Evolutionary conservation across 2,329 filamentous ascomycete genomes (phyloP), one percentile per base, ranked within the genome.

Genomic region (Exophiala sideris): DNA sequence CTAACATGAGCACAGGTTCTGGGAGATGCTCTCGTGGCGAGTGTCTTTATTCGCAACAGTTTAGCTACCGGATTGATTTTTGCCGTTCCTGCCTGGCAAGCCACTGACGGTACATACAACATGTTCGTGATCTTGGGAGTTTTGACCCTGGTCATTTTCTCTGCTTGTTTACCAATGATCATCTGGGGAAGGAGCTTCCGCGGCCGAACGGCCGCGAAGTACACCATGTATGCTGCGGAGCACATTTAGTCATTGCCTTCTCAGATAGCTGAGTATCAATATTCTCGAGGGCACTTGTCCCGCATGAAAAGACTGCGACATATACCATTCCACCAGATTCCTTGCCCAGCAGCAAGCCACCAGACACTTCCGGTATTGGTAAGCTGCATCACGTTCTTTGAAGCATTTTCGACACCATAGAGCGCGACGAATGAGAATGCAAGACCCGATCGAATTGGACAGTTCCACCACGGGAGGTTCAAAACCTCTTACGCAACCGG

Each of bases 21-120:
- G 38, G 75, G 71, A 4, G 76, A 79, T 52, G 70, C 75, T 0
- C 63, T 79, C 5, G 73, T 77, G 3, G 72, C 65, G 0, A 65
- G 79, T 1, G 73, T 73, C 0, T 72, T 79, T 50, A 62, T 74
- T 8, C 71, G 76, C 0, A 79, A 79, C 48, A 51, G 67, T 1
- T 67, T 78, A 39, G 67, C 68, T 16, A 75, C 72, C 2, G 66
- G 71, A n/a, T 71, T 79, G 41, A 70, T 78, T n/a, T 79, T 79
- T 56, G 71, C 71, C 0, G 64, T 78, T 20, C 65, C 70, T 0
- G 70, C 73, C 1, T 78, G 76, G 72, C 68, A 70, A 9, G 61
- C 66, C 5, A 50, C 40, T 3, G 54, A 73, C 18, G 73, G 73
- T 5, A 59, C 73, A 20, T 65, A 68, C 14, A 72, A 74, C 57